Conservation (phyloP, 2,329 filamentous ascomycete genomes). For the Colletotrichum truncatum region DNA sequence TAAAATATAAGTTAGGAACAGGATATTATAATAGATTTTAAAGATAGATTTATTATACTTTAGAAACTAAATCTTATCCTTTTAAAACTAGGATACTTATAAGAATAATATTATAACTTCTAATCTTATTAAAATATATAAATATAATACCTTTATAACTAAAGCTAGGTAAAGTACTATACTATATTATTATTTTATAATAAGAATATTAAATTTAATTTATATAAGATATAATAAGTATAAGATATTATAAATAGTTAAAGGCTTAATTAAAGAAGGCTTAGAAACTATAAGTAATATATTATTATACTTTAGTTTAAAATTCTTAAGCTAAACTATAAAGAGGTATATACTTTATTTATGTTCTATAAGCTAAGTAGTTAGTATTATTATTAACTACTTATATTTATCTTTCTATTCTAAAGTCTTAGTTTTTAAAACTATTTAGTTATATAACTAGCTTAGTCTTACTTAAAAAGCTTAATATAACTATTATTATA, state of each 20-base stretch:
- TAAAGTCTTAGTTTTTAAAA: background rate
- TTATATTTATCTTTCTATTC: background rate
- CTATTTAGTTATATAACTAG: background rate
- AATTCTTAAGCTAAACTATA: too few species aligned
- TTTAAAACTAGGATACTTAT: background rate
- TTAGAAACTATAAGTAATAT: too few species aligned
- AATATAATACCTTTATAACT: background rate
- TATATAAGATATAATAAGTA: too few species aligned
- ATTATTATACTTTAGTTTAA: too few species aligned
- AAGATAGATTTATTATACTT: background rate
- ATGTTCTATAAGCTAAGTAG: too few species aligned
- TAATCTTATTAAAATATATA: background rate
- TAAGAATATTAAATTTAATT: background rate
- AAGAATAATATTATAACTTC: background rate
- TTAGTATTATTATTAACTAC: slow-evolving; percentile 40
- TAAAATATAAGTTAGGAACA: background rate
- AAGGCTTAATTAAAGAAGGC: too few species aligned
- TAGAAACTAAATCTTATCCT: background rate
- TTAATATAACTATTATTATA: too few species aligned
- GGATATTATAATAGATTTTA: background rate
- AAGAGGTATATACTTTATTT: too few species aligned
- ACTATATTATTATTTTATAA: background rate
- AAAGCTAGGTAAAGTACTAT: background rate
- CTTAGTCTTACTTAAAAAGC: background rate
- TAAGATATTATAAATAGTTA: background rate